Evolutionary conservation across 352 stramenopile genomes (phyloP).

Genomic region (Pythium biforme): DNA sequence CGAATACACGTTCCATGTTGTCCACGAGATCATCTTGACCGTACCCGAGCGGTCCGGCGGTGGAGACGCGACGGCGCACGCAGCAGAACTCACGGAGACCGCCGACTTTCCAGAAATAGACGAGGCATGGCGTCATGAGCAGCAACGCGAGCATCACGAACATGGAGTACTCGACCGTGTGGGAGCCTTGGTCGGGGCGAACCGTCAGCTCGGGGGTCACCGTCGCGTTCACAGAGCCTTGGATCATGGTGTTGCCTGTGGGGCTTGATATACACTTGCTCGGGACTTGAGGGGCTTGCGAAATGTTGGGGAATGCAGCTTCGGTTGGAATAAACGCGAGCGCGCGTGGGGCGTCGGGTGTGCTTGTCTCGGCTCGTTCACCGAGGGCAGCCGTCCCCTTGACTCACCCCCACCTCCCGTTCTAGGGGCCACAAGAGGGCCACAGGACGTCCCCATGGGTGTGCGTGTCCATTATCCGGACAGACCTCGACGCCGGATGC

Average conservation of each 20-base stretch:
- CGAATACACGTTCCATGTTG: neutral
- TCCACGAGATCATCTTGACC: neutral
- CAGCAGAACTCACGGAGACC: neutral
- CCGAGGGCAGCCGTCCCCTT: neutral
- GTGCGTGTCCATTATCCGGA: neutral
- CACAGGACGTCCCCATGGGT: too few relatives aligned
- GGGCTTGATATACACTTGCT: neutral
- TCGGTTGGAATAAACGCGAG: neutral
- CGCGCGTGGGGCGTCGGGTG: too few relatives aligned
- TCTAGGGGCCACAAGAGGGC: neutral
- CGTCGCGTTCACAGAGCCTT: constrained; percentile 11
- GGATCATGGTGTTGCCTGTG: neutral
- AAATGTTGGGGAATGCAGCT: neutral
- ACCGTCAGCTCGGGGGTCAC: neutral
- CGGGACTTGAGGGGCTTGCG: constrained; percentile 2
- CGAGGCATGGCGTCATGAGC: constrained; percentile 1
- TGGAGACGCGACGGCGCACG: neutral
- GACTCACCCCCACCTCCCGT: neutral
- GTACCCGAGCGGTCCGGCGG: neutral
- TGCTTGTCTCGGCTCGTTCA: too few relatives aligned
- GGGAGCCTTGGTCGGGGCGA: neutral
- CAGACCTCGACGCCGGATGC: too few relatives aligned
- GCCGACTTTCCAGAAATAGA: constrained; percentile 13
- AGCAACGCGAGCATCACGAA: constrained; percentile 1
- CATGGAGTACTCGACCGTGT: constrained; percentile 1